Evolutionary conservation across 352 stramenopile genomes (phyloP).

Genomic region (Plasmopara muralis): DNA sequence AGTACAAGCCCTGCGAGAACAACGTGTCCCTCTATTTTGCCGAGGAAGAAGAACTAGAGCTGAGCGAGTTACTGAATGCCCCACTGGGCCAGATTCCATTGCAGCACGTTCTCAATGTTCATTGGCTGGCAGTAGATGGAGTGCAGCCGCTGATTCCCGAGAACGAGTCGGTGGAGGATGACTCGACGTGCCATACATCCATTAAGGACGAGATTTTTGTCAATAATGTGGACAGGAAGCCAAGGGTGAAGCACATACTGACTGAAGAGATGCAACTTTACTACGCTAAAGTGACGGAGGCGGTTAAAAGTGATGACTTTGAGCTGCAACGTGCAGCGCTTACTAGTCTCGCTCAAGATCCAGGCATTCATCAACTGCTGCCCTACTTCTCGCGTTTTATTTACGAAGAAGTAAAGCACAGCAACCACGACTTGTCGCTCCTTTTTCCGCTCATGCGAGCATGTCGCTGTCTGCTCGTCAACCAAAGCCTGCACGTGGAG

Average conservation of each 20-base stretch:
- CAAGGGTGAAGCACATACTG: slow-evolving; percentile 79
- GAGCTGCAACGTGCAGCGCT: slow-evolving; percentile 74
- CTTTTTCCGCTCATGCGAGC: slow-evolving; percentile 86
- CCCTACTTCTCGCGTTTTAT: slow-evolving; percentile 87
- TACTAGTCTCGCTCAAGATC: slow-evolving; percentile 68
- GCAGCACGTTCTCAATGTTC: slow-evolving; percentile 61
- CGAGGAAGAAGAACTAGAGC: slow-evolving; percentile 69
- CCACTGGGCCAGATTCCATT: slow-evolving; percentile 67
- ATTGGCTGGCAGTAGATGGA: slow-evolving; percentile 81
- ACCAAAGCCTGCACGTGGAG: slow-evolving; percentile 90
- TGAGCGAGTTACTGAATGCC: slow-evolving; percentile 67
- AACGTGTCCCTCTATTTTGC: slow-evolving; percentile 52
- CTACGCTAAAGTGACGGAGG: slow-evolving; percentile 83
- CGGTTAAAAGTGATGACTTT: slow-evolving; percentile 67
- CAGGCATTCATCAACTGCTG: slow-evolving; percentile 85
- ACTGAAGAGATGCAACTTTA: slow-evolving; percentile 88
- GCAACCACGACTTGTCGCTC: slow-evolving; percentile 66
- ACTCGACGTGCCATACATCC: slow-evolving; percentile 54
- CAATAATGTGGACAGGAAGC: slow-evolving; percentile 62
- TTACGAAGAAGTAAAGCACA: slow-evolving; percentile 85
- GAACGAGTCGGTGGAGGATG: slow-evolving; percentile 73
- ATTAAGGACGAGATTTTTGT: slow-evolving; percentile 78
- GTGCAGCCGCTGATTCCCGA: slow-evolving; percentile 78
- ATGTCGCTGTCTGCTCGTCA: slow-evolving; percentile 84
- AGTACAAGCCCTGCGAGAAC: slow-evolving; percentile 60